A percentile compares a stretch with the other conserved stretches of the same genome.
Conservation (phyloP, 164 flowering plant species). For the Vitis rotundifolia region DNA sequence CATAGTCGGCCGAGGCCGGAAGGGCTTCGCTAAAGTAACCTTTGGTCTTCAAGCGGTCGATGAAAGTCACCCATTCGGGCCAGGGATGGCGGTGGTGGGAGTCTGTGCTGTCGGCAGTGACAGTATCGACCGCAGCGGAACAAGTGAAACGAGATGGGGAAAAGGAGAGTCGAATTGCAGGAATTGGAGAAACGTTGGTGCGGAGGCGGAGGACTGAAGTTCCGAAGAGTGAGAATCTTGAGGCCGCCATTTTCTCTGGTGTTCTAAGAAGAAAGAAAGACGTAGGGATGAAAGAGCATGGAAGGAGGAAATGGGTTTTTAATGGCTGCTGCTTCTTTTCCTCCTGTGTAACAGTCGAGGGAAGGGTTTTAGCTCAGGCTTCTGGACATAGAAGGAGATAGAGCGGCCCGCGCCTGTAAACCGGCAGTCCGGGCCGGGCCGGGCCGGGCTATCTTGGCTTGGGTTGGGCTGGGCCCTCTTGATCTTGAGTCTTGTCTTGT, state of each 20-base stretch:
- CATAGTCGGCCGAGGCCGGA: background rate
- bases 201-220: constrained; percentile 22
- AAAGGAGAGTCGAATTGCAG: constrained; percentile 18
- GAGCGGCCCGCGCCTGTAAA: too few relatives aligned
- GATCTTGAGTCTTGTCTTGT: too few relatives aligned
- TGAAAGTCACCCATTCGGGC: constrained; percentile 79
- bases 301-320: background rate
- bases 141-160: constrained; percentile 14
- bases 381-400: too few relatives aligned
- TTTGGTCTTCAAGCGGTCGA: constrained; percentile 56
- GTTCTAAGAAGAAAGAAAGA: background rate
- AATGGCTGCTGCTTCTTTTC: background rate
- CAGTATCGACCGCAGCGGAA: constrained; percentile 19
- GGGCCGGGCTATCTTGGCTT: too few relatives aligned
- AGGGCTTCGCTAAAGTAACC: constrained; percentile 46
- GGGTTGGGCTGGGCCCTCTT: too few relatives aligned
- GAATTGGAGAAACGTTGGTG: constrained; percentile 2
- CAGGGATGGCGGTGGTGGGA: constrained; percentile 59
- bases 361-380: too few relatives aligned
- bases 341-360: too few relatives aligned
- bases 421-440: too few relatives aligned
- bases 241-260: constrained; percentile 17
- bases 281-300: background rate
- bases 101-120: constrained; percentile 8
- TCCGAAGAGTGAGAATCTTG: constrained; percentile 26